Percentiles rank a stretch among this genome's conserved stretches.
Evolutionary conservation across 495 filamentous ascomycete species (phyloP).

Genomic region (Hyaloscypha bicolor): DNA sequence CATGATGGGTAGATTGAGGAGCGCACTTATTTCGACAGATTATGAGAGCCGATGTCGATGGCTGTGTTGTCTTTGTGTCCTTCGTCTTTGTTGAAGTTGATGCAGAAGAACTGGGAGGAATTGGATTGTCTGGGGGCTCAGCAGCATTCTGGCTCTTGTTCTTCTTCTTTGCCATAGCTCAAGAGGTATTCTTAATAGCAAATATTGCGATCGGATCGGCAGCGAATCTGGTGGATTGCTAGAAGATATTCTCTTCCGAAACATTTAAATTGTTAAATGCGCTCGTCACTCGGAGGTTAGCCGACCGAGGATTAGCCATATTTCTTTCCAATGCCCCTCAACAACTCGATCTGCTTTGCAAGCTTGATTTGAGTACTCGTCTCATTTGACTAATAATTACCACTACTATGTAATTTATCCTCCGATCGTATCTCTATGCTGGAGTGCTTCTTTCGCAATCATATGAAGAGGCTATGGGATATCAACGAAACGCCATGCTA

Average conservation of each 20-base stretch:
- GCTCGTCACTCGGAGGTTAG: too few species aligned
- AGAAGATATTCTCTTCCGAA: conserved; percentile 2
- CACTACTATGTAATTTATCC: conserved; percentile 20
- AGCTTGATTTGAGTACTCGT: not conserved
- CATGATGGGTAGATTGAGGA: conserved; percentile 2
- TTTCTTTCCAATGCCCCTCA: too few species aligned
- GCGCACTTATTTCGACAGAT: conserved; percentile 75
- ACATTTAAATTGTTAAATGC: conserved; percentile 6
- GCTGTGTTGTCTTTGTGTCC: conserved; percentile 40
- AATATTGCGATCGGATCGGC: not conserved
- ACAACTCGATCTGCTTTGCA: too few species aligned
- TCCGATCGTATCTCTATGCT: conserved; percentile 9
- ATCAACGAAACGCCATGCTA: conserved; percentile 26
- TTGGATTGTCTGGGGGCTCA: conserved; percentile 33
- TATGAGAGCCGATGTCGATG: conserved; percentile 57
- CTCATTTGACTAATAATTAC: conserved; percentile 9
- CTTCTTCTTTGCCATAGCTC: conserved; percentile 48
- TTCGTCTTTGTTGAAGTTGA: conserved; percentile 33
- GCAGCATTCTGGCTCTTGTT: conserved; percentile 39
- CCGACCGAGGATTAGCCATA: not conserved
- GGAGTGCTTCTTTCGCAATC: not conserved
- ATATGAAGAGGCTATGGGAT: conserved; percentile 15
- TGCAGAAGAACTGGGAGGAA: conserved; percentile 22
- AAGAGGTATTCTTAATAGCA: not conserved
- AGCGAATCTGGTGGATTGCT: not conserved